Percentiles rank a stretch among this genome's conserved stretches.
phyloP scores from a whole-genome alignment of 2,329 filamentous ascomycete genomes.

The Aschersonia sp. region DNA sequence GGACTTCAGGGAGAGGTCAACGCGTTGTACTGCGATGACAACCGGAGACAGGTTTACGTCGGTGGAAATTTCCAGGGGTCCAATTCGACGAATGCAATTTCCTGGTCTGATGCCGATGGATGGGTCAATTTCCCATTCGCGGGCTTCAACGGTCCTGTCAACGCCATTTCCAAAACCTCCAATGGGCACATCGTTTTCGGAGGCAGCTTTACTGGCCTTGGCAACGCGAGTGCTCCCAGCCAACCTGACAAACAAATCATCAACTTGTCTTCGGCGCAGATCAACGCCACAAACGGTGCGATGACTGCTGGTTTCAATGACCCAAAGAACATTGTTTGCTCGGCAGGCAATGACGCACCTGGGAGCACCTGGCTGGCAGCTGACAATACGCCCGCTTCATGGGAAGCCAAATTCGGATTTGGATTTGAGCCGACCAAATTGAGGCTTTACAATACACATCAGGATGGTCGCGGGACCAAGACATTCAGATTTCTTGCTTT shows the following conservation, averaged over 20 bases:
- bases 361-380: slow-evolving; percentile 67
- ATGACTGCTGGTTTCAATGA: slow-evolving; percentile 52
- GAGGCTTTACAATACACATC: slow-evolving; percentile 74
- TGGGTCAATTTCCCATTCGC: slow-evolving; percentile 79
- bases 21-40: slow-evolving; percentile 67
- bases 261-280: slow-evolving; percentile 66
- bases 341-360: slow-evolving; percentile 46
- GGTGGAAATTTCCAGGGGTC: slow-evolving; percentile 71
- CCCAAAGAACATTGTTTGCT: slow-evolving; percentile 71
- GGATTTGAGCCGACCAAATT: slow-evolving; percentile 79
- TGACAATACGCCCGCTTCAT: slow-evolving; percentile 63
- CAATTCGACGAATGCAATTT: slow-evolving; percentile 80
- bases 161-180: slow-evolving; percentile 65
- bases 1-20: slow-evolving; percentile 75
- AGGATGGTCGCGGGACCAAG: slow-evolving; percentile 73
- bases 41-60: slow-evolving; percentile 70
- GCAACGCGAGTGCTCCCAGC: slow-evolving; percentile 58
- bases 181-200: slow-evolving; percentile 86
- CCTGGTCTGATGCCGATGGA: slow-evolving; percentile 53
- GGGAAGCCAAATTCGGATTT: slow-evolving; percentile 71
- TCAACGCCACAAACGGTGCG: slow-evolving; percentile 52
- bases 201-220: slow-evolving; percentile 75
- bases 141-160: slow-evolving; percentile 87
- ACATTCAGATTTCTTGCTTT: slow-evolving; percentile 76
- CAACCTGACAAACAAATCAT: slow-evolving; percentile 63